A percentile compares a stretch with the other conserved stretches of the same genome.
phyloP scores from a whole-genome alignment of 305 asterid genomes.

The Rubia peregrina region DNA sequence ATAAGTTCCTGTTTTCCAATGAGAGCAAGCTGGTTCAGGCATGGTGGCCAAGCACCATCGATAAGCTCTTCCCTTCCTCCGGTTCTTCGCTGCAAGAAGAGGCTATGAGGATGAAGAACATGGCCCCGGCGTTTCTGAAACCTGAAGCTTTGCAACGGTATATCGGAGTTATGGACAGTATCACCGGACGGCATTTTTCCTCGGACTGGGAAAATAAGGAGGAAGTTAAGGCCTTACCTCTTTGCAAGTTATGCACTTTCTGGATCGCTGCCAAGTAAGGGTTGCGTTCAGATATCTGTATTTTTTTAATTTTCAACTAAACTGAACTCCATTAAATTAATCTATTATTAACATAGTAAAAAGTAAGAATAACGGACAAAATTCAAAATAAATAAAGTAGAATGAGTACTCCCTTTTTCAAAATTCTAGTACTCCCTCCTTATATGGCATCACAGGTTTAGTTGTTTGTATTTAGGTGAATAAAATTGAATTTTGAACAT shows the following conservation, averaged over 20 bases:
- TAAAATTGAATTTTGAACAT: too few relatives aligned
- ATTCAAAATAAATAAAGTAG: too few relatives aligned
- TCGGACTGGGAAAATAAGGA: background rate
- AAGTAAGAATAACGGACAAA: too few relatives aligned
- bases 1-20: background rate
- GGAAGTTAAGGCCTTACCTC: too few relatives aligned
- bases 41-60: background rate
- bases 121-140: background rate
- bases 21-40: background rate
- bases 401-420: too few relatives aligned
- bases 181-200: background rate
- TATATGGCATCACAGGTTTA: too few relatives aligned
- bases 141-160: background rate
- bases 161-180: background rate
- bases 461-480: too few relatives aligned
- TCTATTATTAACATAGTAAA: too few relatives aligned
- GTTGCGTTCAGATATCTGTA: too few relatives aligned
- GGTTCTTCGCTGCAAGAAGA: background rate
- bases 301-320: too few relatives aligned
- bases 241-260: background rate
- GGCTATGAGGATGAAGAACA: background rate
- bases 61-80: slow-evolving; percentile 16
- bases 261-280: background rate
- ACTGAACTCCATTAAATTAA: too few relatives aligned
- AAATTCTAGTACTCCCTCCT: too few relatives aligned